A percentile compares a stretch with the other conserved stretches of the same genome.
Evolutionary conservation across 228 moss, liverwort and hornwort genomes (phyloP).

Genomic region (Sphagnum magellanicum): DNA sequence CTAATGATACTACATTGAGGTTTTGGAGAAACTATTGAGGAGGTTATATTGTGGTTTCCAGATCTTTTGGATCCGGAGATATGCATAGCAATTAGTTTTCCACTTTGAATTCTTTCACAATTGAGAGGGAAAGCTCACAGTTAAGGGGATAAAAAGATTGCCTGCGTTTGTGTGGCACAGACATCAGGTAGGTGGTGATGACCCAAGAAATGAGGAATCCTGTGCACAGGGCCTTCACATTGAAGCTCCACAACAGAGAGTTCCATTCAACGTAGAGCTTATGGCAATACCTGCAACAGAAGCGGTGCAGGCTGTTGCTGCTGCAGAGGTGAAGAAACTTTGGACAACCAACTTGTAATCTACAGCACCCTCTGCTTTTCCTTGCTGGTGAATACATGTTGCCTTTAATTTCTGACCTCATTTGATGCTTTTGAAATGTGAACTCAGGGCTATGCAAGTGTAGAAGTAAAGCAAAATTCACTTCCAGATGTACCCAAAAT

Average conservation of each 20-base stretch:
- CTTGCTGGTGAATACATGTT: not conserved
- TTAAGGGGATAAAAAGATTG: too few relatives aligned
- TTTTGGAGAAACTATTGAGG: too few relatives aligned
- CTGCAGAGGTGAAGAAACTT: slow-evolving; percentile 35
- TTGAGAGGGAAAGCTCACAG: too few relatives aligned
- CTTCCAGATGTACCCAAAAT: slow-evolving; percentile 52
- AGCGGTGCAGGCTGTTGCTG: slow-evolving; percentile 35
- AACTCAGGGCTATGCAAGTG: slow-evolving; percentile 45
- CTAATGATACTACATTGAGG: too few relatives aligned
- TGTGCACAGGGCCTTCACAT: slow-evolving; percentile 17
- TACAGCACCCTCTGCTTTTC: not conserved
- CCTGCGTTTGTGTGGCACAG: slow-evolving; percentile 10
- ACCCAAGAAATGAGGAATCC: slow-evolving; percentile 15
- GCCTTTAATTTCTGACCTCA: not conserved
- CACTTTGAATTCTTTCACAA: too few relatives aligned
- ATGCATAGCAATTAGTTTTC: too few relatives aligned
- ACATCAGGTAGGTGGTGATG: slow-evolving; percentile 18
- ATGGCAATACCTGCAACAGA: slow-evolving; percentile 52
- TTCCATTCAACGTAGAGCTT: slow-evolving; percentile 37
- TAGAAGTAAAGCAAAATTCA: slow-evolving; percentile 36
- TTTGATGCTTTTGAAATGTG: not conserved
- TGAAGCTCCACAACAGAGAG: slow-evolving; percentile 8
- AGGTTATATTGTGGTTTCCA: too few relatives aligned
- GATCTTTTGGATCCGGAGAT: too few relatives aligned
- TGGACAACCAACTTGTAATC: too few relatives aligned